These are phyloP conservation scores for Cryptococcus sp. DNA, from an alignment of 1,284 basidiomycete genomes.

Conservation along the genomic window DNA sequence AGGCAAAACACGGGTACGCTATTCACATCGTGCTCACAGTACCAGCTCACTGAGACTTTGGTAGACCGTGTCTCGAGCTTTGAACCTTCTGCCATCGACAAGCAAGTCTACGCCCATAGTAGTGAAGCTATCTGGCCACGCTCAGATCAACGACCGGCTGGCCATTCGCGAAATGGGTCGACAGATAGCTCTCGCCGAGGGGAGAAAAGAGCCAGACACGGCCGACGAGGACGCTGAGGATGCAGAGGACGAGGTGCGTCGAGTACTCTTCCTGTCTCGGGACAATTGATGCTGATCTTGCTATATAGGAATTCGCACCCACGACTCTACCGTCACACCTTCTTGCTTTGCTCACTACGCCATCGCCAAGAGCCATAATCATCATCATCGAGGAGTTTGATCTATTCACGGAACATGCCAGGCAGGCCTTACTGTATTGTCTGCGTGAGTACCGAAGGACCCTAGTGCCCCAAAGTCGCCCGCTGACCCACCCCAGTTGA, in stretches of 20 bases:
- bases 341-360: constrained; percentile 72
- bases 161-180: constrained; percentile 91
- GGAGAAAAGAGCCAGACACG: constrained; percentile 41
- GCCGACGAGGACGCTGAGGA: constrained; percentile 53
- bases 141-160: constrained; percentile 78
- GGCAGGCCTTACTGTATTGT: constrained; percentile 85
- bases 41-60: constrained; percentile 1
- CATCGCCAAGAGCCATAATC: constrained; percentile 77
- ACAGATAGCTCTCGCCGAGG: constrained; percentile 60
- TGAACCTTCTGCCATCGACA: constrained; percentile 36
- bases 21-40: background rate
- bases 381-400: constrained; percentile 88
- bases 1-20: constrained; percentile 75
- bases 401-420: constrained; percentile 81
- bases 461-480: constrained; percentile 30
- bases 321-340: constrained; percentile 66
- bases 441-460: constrained; percentile 73
- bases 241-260: constrained; percentile 22
- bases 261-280: background rate
- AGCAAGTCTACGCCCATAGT: constrained; percentile 63
- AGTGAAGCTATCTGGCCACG: constrained; percentile 79
- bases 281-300: constrained; percentile 6
- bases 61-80: constrained; percentile 44
- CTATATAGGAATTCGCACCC: constrained; percentile 56
- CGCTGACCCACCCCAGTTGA: constrained; percentile 39